These are phyloP conservation scores for Prunus mume DNA, from an alignment of 306 rosid species.

Conservation along the genomic window DNA sequence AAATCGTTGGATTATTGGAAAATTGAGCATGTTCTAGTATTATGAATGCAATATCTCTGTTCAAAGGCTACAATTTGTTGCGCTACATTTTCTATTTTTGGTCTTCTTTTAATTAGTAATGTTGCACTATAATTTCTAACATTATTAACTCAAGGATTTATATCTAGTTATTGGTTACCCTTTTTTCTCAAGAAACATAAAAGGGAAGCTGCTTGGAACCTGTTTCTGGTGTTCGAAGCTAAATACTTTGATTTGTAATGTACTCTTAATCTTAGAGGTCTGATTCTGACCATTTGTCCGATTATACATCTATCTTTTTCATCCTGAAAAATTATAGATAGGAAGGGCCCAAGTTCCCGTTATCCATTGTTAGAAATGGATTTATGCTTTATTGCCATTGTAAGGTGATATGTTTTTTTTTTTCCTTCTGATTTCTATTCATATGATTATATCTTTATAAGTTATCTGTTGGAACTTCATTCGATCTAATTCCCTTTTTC, in stretches of 20 bases:
- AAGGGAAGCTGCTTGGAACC: not conserved
- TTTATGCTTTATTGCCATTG: not conserved
- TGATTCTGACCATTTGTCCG: not conserved
- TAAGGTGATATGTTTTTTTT: not conserved
- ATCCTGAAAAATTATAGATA: not conserved
- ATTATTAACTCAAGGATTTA: not conserved
- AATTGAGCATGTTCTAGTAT: not conserved
- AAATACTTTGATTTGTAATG: not conserved
- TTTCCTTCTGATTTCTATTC: not conserved
- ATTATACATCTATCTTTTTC: not conserved
- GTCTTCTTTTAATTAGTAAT: not conserved
- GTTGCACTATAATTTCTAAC: not conserved
- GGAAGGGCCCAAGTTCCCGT: not conserved
- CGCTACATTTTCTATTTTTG: not conserved
- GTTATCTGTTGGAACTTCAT: slow-evolving; percentile 1
- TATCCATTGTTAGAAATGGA: not conserved
- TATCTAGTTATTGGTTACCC: not conserved
- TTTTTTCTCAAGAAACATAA: not conserved
- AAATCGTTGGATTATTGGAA: not conserved
- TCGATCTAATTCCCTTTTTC: not conserved
- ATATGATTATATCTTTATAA: not conserved
- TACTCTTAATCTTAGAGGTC: not conserved
- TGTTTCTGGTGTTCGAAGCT: not conserved
- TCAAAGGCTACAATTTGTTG: not conserved
- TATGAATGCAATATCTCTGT: not conserved